Evolutionary conservation across 352 stramenopile species (phyloP).

Genomic region (Stephanocyclus meneghinianus): DNA sequence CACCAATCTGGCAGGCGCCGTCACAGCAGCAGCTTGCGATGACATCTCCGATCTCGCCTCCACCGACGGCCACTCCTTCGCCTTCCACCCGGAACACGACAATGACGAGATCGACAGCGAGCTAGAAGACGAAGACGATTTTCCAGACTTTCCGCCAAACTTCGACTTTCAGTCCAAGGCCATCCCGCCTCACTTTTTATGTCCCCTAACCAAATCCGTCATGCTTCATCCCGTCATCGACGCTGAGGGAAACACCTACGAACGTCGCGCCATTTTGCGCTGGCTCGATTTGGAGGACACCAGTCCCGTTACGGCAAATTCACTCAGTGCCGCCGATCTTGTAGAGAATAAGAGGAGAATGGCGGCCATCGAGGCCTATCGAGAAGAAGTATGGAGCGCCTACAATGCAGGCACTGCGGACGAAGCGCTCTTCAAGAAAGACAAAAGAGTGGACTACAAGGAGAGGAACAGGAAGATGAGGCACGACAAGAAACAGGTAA

Average conservation of each 20-base stretch:
- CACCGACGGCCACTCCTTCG: background rate
- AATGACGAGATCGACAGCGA: background rate
- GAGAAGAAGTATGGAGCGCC: slow-evolving; percentile 1
- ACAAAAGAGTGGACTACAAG: background rate
- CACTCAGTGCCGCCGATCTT: slow-evolving; percentile 20
- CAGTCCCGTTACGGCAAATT: slow-evolving; percentile 22
- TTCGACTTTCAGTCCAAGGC: background rate
- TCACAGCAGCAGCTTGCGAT: background rate
- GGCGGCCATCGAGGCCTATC: slow-evolving; percentile 19
- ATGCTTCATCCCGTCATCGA: slow-evolving; percentile 63
- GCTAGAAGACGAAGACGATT: slow-evolving; percentile 1
- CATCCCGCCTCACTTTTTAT: slow-evolving; percentile 40
- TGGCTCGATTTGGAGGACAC: slow-evolving; percentile 46
- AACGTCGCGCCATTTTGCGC: slow-evolving; percentile 60
- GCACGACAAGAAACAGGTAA: background rate
- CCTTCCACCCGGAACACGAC: background rate
- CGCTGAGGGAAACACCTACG: slow-evolving; percentile 62
- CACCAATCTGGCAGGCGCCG: background rate
- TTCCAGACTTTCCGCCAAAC: slow-evolving; percentile 8
- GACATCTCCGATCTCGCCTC: background rate
- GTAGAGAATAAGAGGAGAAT: slow-evolving; percentile 17
- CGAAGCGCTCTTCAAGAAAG: background rate
- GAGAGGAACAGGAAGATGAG: background rate
- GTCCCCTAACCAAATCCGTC: slow-evolving; percentile 52
- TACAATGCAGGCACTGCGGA: background rate